A percentile compares a stretch with the other conserved stretches of the same genome.
These are phyloP conservation scores for Pelargonium cotyledonis DNA, from an alignment of 441 rosid genomes.

Conservation along the genomic window DNA sequence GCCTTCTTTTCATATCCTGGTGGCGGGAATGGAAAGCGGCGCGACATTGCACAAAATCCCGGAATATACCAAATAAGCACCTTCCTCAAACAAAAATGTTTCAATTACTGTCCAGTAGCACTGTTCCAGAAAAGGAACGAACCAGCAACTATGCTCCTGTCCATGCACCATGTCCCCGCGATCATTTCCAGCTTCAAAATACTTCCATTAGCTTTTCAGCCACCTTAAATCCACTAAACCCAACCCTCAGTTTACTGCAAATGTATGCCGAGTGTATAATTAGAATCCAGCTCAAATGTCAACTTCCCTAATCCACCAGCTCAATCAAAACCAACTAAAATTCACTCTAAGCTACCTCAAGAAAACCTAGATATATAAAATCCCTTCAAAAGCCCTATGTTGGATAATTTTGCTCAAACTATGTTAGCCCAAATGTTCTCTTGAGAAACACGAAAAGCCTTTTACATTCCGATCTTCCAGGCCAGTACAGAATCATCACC, in stretches of 20 bases:
- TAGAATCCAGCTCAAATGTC: neutral
- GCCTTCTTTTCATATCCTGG: slow-evolving; percentile 49
- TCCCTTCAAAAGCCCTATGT: neutral
- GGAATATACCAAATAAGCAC: slow-evolving; percentile 15
- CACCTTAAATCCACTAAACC: slow-evolving; percentile 19
- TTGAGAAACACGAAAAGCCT: slow-evolving; percentile 29
- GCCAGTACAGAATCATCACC: slow-evolving; percentile 28
- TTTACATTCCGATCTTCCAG: slow-evolving; percentile 26
- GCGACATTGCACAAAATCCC: slow-evolving; percentile 42
- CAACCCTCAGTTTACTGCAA: slow-evolving; percentile 15
- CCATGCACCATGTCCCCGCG: slow-evolving; percentile 44
- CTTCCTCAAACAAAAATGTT: slow-evolving; percentile 21
- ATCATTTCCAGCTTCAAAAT: slow-evolving; percentile 33
- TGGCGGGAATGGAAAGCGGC: slow-evolving; percentile 52
- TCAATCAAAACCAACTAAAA: neutral
- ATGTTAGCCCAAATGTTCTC: slow-evolving; percentile 32
- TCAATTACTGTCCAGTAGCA: slow-evolving; percentile 30
- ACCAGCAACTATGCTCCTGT: slow-evolving; percentile 33
- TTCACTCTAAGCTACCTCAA: neutral
- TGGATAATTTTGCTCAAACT: slow-evolving; percentile 14
- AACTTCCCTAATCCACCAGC: neutral
- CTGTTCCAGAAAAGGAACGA: slow-evolving; percentile 31
- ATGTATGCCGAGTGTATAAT: neutral
- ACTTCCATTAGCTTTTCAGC: slow-evolving; percentile 23
- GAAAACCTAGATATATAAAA: neutral